These are phyloP conservation scores for Fusarium xylarioides DNA, from an alignment of 2,329 filamentous ascomycete genomes.

Conservation along the genomic window DNA sequence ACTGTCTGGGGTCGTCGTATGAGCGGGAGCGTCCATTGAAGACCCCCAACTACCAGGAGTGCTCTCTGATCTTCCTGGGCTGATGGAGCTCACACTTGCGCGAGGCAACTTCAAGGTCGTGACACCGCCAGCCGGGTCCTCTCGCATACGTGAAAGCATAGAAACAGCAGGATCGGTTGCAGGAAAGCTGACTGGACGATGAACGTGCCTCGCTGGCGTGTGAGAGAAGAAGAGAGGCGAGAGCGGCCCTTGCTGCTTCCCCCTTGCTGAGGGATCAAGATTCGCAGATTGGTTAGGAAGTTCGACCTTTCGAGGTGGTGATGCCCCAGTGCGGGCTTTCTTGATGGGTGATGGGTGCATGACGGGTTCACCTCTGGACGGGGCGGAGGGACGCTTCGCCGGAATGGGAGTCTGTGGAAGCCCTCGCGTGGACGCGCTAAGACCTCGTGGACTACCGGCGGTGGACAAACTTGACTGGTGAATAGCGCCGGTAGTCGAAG, in stretches of 20 bases:
- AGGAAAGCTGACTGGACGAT: conserved; percentile 50
- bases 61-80: conserved; percentile 58
- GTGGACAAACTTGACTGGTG: conserved; percentile 36
- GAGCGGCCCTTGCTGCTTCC: conserved; percentile 50
- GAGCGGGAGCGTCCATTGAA: conserved; percentile 61
- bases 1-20: conserved; percentile 62
- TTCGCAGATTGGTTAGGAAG: conserved; percentile 45
- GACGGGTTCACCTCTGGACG: conserved; percentile 33
- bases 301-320: conserved; percentile 56
- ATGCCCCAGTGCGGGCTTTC: conserved; percentile 58
- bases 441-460: conserved; percentile 27
- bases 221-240: conserved; percentile 65
- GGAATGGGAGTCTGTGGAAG: conserved; percentile 27
- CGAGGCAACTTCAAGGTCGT: conserved; percentile 66
- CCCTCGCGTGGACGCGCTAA: conserved; percentile 20
- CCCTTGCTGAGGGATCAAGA: conserved; percentile 40
- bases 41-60: conserved; percentile 64
- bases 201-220: conserved; percentile 48
- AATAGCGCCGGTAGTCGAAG: conserved; percentile 27
- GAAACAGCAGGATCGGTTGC: conserved; percentile 54
- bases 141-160: conserved; percentile 58
- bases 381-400: conserved; percentile 41
- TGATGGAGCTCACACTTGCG: conserved; percentile 60
- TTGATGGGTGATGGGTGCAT: conserved; percentile 54
- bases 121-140: conserved; percentile 55